Evolutionary conservation across 257 asterid genomes (phyloP), one percentile per base, ranked within the genome.

Genomic region (Ehretia macrophylla): DNA sequence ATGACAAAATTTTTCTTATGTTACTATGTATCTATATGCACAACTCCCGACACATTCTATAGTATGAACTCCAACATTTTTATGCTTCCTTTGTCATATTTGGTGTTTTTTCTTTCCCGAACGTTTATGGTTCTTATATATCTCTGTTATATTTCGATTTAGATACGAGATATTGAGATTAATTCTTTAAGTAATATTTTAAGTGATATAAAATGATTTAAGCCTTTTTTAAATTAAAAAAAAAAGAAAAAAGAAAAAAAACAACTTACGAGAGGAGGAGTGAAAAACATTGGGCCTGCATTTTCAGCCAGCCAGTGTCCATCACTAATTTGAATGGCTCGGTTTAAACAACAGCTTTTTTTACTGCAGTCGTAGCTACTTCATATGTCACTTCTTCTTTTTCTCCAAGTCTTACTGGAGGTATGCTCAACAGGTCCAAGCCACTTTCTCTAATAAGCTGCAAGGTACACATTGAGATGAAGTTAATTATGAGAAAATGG

Each of bases 301-400:
- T 77, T 72, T 67, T 83, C 90, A 35, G 77, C 73, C 4, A 86
- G 81, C 90, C 89, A 83, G 56, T 80, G 90, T 0, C 90, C 90
- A 64, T 83, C 90, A 5, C 71, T 67, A 20, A 83, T 83, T 32
- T 83, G 90, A 37, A 83, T 59, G 3, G 75, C 58, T 11, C 86
- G 75, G 54, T 35, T 70, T 60, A 49, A 77, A 0, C 45, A 17
- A 83, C 71, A 22, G 71, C 77, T 48, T 80, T 64, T 68, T 69
- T 54, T 0, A 75, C 61, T 10, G 67, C 76, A 0, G 46, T 62
- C 1, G 65, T 61, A 35, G 42, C 72, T 17, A 79, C 79, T 20
- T 62, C 72, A 63, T 67, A 75, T 16, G 56, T 77, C 20, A 80
- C 35, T 20, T 65, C 73, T 14, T 72, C 74, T 11, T 48, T 0